Evolutionary conservation across 441 rosid species (phyloP), one percentile per base, ranked within the genome.

Genomic region (Euphorbia schlechtendalii): DNA sequence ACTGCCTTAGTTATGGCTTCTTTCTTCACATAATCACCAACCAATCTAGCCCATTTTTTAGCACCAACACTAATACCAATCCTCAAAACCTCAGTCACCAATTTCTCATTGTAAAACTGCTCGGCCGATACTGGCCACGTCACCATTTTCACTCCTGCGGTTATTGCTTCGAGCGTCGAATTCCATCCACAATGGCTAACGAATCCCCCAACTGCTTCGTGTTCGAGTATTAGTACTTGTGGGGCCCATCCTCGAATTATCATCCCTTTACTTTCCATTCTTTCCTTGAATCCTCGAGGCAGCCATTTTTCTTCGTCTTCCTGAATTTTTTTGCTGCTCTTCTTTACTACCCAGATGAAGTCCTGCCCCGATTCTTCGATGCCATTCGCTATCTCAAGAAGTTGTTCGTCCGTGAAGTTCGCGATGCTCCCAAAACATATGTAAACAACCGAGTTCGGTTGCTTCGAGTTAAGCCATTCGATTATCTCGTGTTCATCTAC

Each of bases 401-500:
- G 71, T 71, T 89, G 94, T 27, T 70, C 59, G 12, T 69, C 56
- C 0, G 20, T 22, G 34, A 85, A 80, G 8, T 36, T 61, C 0
- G 73, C 46, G 12, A 71, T 4, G 63, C 74, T 82, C 56, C 89
- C 94, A 21, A 87, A 89, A 34, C 92, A 80, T 8, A 84, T 8
- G 64, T 85, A 89, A 34, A 87, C 54, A 9, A 87, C 90, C 14
- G 86, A 80, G 20, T 71, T 63, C 36, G 71, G 75, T 61, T 65
- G 12, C 74, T 73, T 82, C 7, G 62, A 64, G 0, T 76, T 75
- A 0, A 82, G 79, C 90, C 87, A 82, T 63, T 46, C 48, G 54
- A 83, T 54, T 68, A 80, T 83, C 51, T 77, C 76, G 20, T 78
- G 69, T 59, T 59, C 75, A 62, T 49, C 72, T 25, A 73, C 75